Evolutionary conservation across 805 yeast genomes (phyloP), one percentile per base, ranked within the genome.

Genomic region (Lachancea meyersii): DNA sequence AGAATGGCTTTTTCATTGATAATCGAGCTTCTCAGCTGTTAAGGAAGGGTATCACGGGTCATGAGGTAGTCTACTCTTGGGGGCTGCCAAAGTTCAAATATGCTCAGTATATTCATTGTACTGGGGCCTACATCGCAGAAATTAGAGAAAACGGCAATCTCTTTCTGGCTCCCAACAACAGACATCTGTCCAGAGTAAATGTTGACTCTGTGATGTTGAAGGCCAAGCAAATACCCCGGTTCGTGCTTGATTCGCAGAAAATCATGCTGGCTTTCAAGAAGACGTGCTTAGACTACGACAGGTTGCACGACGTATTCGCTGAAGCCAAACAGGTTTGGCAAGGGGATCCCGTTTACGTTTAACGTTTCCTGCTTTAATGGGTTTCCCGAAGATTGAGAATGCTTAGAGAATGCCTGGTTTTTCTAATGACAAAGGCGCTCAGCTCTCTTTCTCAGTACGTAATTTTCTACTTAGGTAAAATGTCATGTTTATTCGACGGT

Each of bases 51-150:
- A 64, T 67, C 21, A 67, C 53, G 4, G 69, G 68, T 19, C 76
- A 85, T 52, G 88, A 86, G 35, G 80, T 89, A 17, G 58, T 70
- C 14, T 91, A 88, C 61, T 84, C 95, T 16, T 91, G 97, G 97
- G 97, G 97, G 2, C 76, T 72, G 44, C 94, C 96, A 1, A 70
- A 69, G 26, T 88, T 85, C 67, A 77, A 80, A 54, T 84, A 77
- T 61, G 87, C 86, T 1, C 98, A 93, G 62, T 94, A 84, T 57
- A 82, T 93, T 39, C 98, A 93, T 60, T 74, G 71, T 45, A 79
- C 95, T 0, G 99, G 99, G 2, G 80, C 86, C 1, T 86, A 89
- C 54, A 78, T 93, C 42, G 95, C 93, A 1, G 97, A 91, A 61
- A 70, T 91, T 24, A 70, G 89, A 50, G 86, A 79, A 31, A 80